phyloP scores from a whole-genome alignment of 1,139 yeast species.

The Protomyces inundatus region DNA sequence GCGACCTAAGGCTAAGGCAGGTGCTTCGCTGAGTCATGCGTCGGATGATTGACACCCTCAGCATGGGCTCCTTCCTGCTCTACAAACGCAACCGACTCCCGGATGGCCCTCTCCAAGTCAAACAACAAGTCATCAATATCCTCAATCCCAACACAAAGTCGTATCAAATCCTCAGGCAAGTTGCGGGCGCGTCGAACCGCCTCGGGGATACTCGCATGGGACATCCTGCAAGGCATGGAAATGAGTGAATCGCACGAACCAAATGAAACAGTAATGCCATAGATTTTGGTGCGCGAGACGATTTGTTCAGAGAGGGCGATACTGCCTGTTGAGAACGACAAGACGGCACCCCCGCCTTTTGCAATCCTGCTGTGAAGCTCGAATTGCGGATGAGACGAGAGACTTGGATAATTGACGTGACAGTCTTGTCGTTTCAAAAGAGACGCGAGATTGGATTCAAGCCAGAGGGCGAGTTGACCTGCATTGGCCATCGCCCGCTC shows the following conservation, averaged over 20 bases:
- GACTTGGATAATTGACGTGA: conserved; percentile 78
- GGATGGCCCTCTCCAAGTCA: conserved; percentile 44
- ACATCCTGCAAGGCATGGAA: conserved; percentile 74
- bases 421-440: conserved; percentile 44
- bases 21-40: conserved; percentile 2
- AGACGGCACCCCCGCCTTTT: conserved; percentile 82
- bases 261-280: conserved; percentile 87
- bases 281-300: conserved; percentile 68
- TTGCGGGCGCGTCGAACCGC: conserved; percentile 76
- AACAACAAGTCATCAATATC: conserved; percentile 69
- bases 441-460: conserved; percentile 39
- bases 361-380: conserved; percentile 72
- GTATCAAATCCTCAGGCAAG: conserved; percentile 73
- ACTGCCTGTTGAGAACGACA: conserved; percentile 81
- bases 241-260: conserved; percentile 91
- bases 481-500: conserved; percentile 66
- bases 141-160: conserved; percentile 85
- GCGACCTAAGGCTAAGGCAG: too few relatives aligned
- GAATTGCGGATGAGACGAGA: conserved; percentile 64
- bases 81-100: conserved; percentile 5
- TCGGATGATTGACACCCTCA: conserved; percentile 21
- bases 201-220: conserved; percentile 86
- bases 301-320: conserved; percentile 62
- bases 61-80: conserved; percentile 15
- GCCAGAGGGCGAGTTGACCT: conserved; percentile 63